These are phyloP conservation scores for Cryoendolithus antarcticus DNA, from an alignment of 2,329 filamentous ascomycete species.

Conservation along the genomic window DNA sequence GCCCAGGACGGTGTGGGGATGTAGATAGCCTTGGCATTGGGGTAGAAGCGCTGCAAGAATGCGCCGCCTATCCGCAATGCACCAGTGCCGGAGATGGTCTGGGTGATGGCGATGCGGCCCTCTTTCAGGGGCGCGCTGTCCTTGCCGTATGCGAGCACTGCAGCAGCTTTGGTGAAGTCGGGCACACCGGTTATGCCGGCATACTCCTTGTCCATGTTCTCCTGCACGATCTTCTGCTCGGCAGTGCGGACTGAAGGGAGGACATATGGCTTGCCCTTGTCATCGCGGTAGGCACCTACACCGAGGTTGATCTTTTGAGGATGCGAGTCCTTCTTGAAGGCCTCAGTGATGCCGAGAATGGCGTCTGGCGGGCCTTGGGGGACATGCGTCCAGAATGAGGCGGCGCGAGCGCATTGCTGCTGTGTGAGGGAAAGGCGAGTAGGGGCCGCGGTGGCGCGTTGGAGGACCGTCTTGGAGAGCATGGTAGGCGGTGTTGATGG, in stretches of 20 bases:
- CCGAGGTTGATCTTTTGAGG: constrained; percentile 85
- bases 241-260: constrained; percentile 90
- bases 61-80: constrained; percentile 85
- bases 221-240: constrained; percentile 78
- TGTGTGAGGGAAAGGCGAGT: constrained; percentile 13
- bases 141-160: constrained; percentile 72
- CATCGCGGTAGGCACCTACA: constrained; percentile 86
- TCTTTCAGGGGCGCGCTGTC: constrained; percentile 72
- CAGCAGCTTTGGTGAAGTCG: constrained; percentile 76
- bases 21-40: constrained; percentile 60
- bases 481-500: constrained; percentile 9
- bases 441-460: constrained; percentile 17
- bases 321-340: constrained; percentile 65
- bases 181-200: constrained; percentile 84
- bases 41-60: constrained; percentile 77
- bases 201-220: constrained; percentile 93
- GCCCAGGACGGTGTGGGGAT: constrained; percentile 93
- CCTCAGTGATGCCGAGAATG: constrained; percentile 82
- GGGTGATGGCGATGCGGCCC: constrained; percentile 67
- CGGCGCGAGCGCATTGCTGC: constrained; percentile 41
- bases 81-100: constrained; percentile 95
- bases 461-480: constrained; percentile 19
- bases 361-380: constrained; percentile 84
- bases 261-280: constrained; percentile 94
- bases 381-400: constrained; percentile 72